These are phyloP conservation scores for Penicillium coprophilum DNA, from an alignment of 495 filamentous ascomycete species.

Conservation along the genomic window DNA sequence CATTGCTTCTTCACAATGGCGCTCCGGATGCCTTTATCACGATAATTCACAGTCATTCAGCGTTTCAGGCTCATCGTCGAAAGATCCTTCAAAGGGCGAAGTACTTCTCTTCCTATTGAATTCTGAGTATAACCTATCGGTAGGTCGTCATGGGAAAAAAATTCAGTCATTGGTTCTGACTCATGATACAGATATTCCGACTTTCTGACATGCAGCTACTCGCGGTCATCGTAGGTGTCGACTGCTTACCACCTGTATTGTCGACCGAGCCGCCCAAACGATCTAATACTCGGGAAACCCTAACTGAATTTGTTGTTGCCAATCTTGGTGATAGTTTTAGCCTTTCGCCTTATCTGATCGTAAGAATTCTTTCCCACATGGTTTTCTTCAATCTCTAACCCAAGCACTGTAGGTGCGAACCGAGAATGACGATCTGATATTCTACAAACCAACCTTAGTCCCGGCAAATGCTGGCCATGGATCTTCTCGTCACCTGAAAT, in stretches of 20 bases:
- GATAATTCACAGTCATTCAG: conserved; percentile 61
- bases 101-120: conserved; percentile 75
- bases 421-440: conserved; percentile 73
- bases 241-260: conserved; percentile 74
- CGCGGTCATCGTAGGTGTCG: conserved; percentile 59
- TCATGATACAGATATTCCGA: conserved; percentile 38
- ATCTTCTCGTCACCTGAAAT: conserved; percentile 56
- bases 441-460: conserved; percentile 76
- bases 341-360: conserved; percentile 76
- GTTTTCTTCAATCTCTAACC: conserved; percentile 11
- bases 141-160: conserved; percentile 39
- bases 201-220: conserved; percentile 40
- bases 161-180: conserved; percentile 4
- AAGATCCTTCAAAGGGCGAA: conserved; percentile 44
- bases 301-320: conserved; percentile 77
- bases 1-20: conserved; percentile 63
- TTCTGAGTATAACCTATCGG: conserved; percentile 67
- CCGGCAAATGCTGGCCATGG: conserved; percentile 23
- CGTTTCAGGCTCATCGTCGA: conserved; percentile 37
- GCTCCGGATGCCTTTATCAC: conserved; percentile 74
- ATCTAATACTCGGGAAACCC: conserved; percentile 63
- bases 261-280: conserved; percentile 69
- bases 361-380: conserved; percentile 38
- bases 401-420: conserved; percentile 62
- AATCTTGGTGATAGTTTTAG: conserved; percentile 74